A percentile compares a stretch with the other conserved stretches of the same genome.
Evolutionary conservation across 2,329 filamentous ascomycete species (phyloP).

Genomic region (Microsporum ferrugineum): DNA sequence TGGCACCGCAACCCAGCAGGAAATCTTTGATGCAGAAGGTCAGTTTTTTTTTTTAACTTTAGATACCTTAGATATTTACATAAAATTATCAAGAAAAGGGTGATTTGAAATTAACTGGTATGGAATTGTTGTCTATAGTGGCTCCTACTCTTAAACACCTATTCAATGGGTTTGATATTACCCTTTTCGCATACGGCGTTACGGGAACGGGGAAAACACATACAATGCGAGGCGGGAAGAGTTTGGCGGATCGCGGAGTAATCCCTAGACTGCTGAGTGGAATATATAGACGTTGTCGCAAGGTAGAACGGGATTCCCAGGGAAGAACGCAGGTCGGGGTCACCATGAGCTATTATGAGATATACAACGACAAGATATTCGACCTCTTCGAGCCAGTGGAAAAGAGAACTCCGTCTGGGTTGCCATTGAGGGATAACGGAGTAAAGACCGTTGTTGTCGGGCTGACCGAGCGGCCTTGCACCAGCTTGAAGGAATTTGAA

Average conservation of each 20-base stretch:
- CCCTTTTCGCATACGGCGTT: constrained; percentile 84
- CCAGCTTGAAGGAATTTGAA: constrained; percentile 82
- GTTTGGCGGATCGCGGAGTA: constrained; percentile 71
- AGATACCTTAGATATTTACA: neutral
- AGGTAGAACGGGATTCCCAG: constrained; percentile 66
- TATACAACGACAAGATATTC: constrained; percentile 92
- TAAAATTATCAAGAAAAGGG: neutral
- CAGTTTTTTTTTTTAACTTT: constrained; percentile 22
- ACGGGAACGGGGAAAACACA: constrained; percentile 92
- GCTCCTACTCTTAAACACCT: constrained; percentile 81
- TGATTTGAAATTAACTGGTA: neutral
- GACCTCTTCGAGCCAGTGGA: constrained; percentile 81
- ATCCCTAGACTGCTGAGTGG: constrained; percentile 76
- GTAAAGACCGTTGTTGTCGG: constrained; percentile 82
- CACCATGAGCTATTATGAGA: constrained; percentile 82
- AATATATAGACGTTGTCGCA: constrained; percentile 75
- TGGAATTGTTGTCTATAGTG: constrained; percentile 44
- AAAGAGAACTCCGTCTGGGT: constrained; percentile 67
- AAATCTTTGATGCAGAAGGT: constrained; percentile 84
- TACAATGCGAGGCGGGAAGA: constrained; percentile 86
- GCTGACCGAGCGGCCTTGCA: constrained; percentile 69
- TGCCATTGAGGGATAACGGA: constrained; percentile 74
- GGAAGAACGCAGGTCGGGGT: constrained; percentile 62
- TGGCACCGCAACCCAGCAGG: constrained; percentile 65
- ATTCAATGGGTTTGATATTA: constrained; percentile 73